Evolutionary conservation across 202 grass and related monocot genomes (phyloP), one percentile per base, ranked within the genome.

Genomic region (Schoenoplectus triqueter): DNA sequence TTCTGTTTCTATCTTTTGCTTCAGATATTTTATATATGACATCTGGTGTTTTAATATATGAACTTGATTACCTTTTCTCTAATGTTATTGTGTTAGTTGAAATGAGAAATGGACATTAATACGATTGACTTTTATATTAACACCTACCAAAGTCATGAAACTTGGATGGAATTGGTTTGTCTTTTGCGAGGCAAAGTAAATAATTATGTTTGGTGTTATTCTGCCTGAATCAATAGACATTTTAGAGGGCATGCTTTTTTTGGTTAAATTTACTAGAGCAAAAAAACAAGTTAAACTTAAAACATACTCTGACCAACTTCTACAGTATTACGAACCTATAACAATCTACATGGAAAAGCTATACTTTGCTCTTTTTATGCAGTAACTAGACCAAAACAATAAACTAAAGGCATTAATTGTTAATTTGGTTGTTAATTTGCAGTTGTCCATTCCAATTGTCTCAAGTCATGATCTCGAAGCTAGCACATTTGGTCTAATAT

Each of bases 401-500:
- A 72, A 45, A 69, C 14, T 72, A 8, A 9, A 46, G 42, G 44
- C 8, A 72, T 45, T 41, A 7, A 67, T 67, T 40, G 9, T 67
- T 39, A 40, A 9, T 41, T 17, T 7, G 42, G 40, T 67, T 40
- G 9, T 67, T 39, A 40, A 9, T 41, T 17, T 7, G 42, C 66
- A 41, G 7, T 48, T 65, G 21, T 18, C 14, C 20, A 17, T 47
- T 81, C 7, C 20, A 41, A 81, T 66, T 46, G 14, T 61, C 4
- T 57, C 13, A 13, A 15, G 13, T 15, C 11, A 57, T 13, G 9
- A 57, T 13, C 10, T 20, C 31, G 21, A 51, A 68, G 21, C 15
- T 83, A 11, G 15, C 47, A 68, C 39, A 40, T 66, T 69, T 83
- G 39, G 42, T 66, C 31, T 31, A 31, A 52, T 40, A 48, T 84